Base-by-base conservation (phyloP, 495 filamentous ascomycete genomes). In the Xylaria curta region DNA sequence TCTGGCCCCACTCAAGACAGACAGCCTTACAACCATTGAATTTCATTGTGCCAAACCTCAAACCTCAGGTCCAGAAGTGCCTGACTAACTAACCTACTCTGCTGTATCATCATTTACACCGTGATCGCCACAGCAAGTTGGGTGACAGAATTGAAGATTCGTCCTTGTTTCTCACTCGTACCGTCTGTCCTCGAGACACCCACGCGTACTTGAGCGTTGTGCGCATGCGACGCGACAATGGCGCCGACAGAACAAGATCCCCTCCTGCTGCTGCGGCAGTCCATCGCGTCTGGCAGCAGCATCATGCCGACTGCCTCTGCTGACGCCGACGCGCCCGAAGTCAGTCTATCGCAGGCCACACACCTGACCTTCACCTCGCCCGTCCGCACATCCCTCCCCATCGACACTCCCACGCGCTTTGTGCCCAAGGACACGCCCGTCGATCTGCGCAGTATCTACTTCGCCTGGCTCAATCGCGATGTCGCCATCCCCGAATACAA, bases 401-500 rank as follows among this genome's bases (percentile, higher is more conserved):
- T 99, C 73, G 88, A 88, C 58, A 86, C 90, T 12, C 86, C 90
- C 13, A 98, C 97, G 53, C 94, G 96, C 72, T 98, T 98, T 85
- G 84, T 91, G 61, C 87, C 88, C 46, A 83, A 87, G 49, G 86
- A 89, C 60, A 88, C 90, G 54, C 85, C 92, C 1, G 90, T 98
- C 73, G 93, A 97, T 79, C 87, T 99, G 49, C 94, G 96, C 80
- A 93, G 91, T 81, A 94, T 98, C 83, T 97, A 93, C 82, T 97
- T 98, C 72, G 93, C 94, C 64, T 99, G 93, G 92, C 86, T 91
- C 78, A 95, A 97, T 79, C 93, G 93, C 79, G 94, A 98, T 84
- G 88, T 89, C 70, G 87, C 91, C 47, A 94, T 97, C 77, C 90
- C 91, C 10, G 93, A 94, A 70, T 98, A 98, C 85, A 95, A 98